phyloP scores from a whole-genome alignment of 345 rosid species.

The Firmiana major region DNA sequence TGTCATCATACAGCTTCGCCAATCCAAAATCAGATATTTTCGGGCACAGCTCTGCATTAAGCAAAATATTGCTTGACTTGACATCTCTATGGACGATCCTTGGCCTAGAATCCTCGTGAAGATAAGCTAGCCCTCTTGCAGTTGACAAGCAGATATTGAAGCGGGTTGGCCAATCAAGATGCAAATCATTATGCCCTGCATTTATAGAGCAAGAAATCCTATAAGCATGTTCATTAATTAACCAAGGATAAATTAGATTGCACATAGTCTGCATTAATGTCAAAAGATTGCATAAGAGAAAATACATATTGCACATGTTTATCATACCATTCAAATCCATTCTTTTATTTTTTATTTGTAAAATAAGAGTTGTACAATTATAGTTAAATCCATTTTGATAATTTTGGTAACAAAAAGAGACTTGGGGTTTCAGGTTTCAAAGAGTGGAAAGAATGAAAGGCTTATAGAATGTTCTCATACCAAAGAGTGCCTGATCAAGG shows the following conservation, averaged over 20 bases:
- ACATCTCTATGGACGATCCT: conserved; percentile 56
- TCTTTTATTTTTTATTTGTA: too few species aligned
- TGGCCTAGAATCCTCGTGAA: conserved; percentile 49
- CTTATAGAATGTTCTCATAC: conserved; percentile 21
- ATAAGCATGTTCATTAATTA: not conserved
- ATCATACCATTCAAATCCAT: too few species aligned
- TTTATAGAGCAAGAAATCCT: not conserved
- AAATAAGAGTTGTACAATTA: not conserved
- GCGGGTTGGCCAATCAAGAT: conserved; percentile 42
- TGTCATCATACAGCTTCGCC: conserved; percentile 57
- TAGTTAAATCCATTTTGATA: not conserved
- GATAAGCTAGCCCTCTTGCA: conserved; percentile 54
- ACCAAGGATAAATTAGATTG: not conserved
- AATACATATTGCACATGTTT: too few species aligned
- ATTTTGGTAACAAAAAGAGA: too few species aligned
- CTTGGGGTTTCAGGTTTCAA: too few species aligned
- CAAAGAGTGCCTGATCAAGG: conserved; percentile 68
- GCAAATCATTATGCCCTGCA: conserved; percentile 25
- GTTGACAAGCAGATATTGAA: conserved; percentile 40
- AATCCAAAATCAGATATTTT: conserved; percentile 64
- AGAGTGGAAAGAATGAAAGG: too few species aligned
- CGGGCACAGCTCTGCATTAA: conserved; percentile 44
- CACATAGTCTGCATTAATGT: not conserved
- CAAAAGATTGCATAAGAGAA: not conserved
- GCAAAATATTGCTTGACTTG: conserved; percentile 51